These are phyloP conservation scores for Mercurialis annua DNA, from an alignment of 345 rosid species.

Conservation along the genomic window DNA sequence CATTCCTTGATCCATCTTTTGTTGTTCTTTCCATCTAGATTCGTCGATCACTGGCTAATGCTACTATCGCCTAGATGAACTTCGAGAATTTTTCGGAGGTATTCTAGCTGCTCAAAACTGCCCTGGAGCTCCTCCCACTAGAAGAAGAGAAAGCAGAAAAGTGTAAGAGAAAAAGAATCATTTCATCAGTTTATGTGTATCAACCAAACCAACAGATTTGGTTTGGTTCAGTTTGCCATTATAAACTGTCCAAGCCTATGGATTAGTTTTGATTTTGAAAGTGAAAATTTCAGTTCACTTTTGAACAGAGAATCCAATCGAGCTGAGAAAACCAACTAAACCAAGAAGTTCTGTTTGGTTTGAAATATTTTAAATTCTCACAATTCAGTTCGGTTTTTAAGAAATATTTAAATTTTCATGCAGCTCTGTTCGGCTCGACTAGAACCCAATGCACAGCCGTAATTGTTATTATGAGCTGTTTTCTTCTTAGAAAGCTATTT, in stretches of 20 bases:
- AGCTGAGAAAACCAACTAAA: no score
- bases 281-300: no score
- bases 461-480: not conserved
- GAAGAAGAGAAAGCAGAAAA: slow-evolving; percentile 1
- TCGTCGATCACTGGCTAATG: not conserved
- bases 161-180: not conserved
- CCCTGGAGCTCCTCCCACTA: slow-evolving; percentile 94
- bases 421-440: no score
- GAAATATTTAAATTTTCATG: no score
- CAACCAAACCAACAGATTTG: not conserved
- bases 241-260: not conserved
- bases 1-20: not conserved
- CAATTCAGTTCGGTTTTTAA: no score
- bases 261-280: no score
- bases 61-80: slow-evolving; percentile 42
- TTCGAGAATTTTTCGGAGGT: slow-evolving; percentile 64
- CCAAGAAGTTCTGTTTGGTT: no score
- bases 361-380: no score
- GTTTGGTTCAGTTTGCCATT: not conserved
- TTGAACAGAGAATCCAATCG: no score
- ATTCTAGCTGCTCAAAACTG: slow-evolving; percentile 71
- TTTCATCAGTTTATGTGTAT: not conserved
- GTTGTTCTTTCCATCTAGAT: not conserved
- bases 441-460: no score
- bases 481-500: not conserved